Evolutionary conservation across 2,329 filamentous ascomycete species (phyloP).

Genomic region (Lachnellula suecica): DNA sequence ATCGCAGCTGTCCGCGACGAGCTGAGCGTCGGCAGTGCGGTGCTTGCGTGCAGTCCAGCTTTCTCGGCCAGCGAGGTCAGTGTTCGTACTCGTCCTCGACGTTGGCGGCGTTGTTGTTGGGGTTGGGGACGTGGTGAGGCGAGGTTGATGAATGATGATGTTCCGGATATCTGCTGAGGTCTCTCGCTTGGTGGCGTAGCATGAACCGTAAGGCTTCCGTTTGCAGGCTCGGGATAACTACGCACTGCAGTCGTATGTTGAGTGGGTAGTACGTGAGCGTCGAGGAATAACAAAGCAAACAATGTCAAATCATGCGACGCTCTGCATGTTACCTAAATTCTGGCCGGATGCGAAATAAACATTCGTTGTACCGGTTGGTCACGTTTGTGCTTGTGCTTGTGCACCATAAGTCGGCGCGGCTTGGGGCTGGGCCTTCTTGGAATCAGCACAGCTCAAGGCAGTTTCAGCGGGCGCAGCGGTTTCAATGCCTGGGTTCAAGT

Average conservation of each 20-base stretch:
- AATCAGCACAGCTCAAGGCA: background rate
- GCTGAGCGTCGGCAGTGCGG: background rate
- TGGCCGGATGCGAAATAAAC: too few species aligned
- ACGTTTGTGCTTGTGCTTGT: too few species aligned
- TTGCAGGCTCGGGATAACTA: too few species aligned
- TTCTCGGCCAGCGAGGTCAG: conserved; percentile 25
- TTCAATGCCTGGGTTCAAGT: background rate
- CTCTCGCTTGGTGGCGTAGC: conserved; percentile 2
- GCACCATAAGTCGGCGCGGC: too few species aligned
- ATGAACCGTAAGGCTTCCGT: too few species aligned
- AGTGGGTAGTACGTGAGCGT: too few species aligned
- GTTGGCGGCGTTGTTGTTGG: background rate
- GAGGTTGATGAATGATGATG: background rate
- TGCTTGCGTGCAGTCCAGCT: conserved; percentile 6
- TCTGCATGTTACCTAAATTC: too few species aligned
- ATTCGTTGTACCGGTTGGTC: too few species aligned
- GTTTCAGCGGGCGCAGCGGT: background rate
- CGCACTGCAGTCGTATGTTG: too few species aligned
- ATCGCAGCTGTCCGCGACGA: conserved; percentile 7
- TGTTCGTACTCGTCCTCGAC: conserved; percentile 6
- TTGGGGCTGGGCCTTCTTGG: background rate
- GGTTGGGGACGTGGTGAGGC: too few species aligned
- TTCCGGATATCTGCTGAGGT: conserved; percentile 1
- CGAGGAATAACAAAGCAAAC: too few species aligned
- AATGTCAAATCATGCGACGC: too few species aligned